Base-by-base conservation (phyloP, 2,329 filamentous ascomycete genomes). In the Fusarium transvaalense region DNA sequence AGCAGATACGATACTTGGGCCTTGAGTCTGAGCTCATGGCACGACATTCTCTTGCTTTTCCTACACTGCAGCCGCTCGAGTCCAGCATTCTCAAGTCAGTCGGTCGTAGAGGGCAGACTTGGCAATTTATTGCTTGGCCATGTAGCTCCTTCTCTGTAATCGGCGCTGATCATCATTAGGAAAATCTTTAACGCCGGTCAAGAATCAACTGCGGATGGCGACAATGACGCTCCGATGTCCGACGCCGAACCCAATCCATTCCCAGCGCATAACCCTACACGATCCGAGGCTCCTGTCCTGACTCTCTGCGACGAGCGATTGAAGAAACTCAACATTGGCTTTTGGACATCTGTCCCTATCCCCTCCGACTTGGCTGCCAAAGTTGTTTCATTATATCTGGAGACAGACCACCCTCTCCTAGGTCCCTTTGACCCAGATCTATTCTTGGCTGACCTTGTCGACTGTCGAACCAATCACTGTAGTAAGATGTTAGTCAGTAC, bases 351-450 rank as follows among this genome's bases (percentile, higher is more conserved):
- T 27, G 72, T 80, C 7, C 37, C 61, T 8, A 66, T 81, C 7
- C 43, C 69, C 1, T 70, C 76, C 43, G 69, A 76, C 7, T 59
- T 77, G 14, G 76, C 77, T n/a, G 75, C 74, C 3, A 71, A 67
- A 13, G 66, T 71, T 23, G 77, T 81, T n/a, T 81, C 78, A 3
- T 54, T 80, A 3, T 81, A 81, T 41, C 60, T 81, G 7, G 67
- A 74, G 51, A 81, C 78, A 3, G 79, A 82, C 14, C 78, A 81
- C 53, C 78, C 80, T 0, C 68, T 82, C 2, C 61, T 82, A 14
- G 78, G 77, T 2, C 55, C 74, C 1, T 82, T 82, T 50, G 74
- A 80, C 25, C 69, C 80, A 0, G 19, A 71, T 21, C 57, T 78
- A 1, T 80, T 82, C 48, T 59, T 82, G 29, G 45, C 62, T 8